Base-by-base conservation (phyloP, 2,329 filamentous ascomycete genomes). In the Cordyceps fumosorosea region DNA sequence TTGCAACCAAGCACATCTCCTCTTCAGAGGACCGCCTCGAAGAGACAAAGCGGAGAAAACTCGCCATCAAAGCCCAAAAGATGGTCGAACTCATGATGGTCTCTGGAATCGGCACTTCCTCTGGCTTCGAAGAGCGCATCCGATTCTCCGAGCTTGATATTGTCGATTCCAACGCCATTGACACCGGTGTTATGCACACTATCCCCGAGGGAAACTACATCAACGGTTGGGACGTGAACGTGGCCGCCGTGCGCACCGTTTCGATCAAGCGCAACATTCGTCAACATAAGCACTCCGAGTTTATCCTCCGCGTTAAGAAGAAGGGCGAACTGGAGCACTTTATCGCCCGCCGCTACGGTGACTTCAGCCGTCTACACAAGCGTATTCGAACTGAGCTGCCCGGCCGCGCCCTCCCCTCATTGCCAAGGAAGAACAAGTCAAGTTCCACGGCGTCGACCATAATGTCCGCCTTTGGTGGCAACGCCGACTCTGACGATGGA, bases 81-180 rank as follows among this genome's bases (percentile, higher is more conserved):
- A 79, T 99, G 63, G 91, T 99, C 12, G 95, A 99, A 80, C 81
- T 99, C 64, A 99, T 99, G 95, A 97, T 99, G 92, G 95, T 99
- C 10, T 98, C 93, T 8, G 95, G 95, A 44, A 89, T 99, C 63
- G 91, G 90, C 40, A 99, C 95, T 1, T 92, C 95, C 4, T 97
- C 93, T 5, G 95, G 95, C 2, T 99, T 98, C 73, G 95, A 99
- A 76, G 95, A 99, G 79, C 86, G 95, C 63, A 97, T 99, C 71
- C 86, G 92, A 56, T 99, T 99, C 73, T 91, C 92, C 1, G 95
- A 99, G 76, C 89, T 99, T 77, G 95, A 99, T 72, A 92, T 98
- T 26, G 91, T 99, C 32, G 95, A 99, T 71, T 86, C 91, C 66
- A 90, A 91, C 60, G 93, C 95, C 50, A 96, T 96, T 70, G 93